A percentile compares a stretch with the other conserved stretches of the same genome.
Evolutionary conservation across 2,329 filamentous ascomycete genomes (phyloP).

Genomic region (Trichoderma oligosporum): DNA sequence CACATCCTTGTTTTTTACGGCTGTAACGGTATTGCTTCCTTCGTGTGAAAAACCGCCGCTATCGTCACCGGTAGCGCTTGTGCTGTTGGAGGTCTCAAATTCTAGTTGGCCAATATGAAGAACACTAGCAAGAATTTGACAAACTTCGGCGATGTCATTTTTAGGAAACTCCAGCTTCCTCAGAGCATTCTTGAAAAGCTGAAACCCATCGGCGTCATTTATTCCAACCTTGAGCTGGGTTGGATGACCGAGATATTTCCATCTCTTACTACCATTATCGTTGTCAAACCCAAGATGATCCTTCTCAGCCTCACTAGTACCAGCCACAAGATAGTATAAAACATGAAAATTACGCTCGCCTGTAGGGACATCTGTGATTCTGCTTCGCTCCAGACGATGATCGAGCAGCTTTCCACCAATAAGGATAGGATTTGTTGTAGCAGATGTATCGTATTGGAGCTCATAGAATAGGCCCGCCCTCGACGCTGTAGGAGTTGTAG

Average conservation of each 20-base stretch:
- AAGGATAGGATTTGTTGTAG: conserved; percentile 77
- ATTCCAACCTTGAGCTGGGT: conserved; percentile 96
- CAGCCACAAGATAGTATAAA: conserved; percentile 89
- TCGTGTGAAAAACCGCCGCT: conserved; percentile 96
- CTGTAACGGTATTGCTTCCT: conserved; percentile 78
- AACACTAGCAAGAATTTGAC: conserved; percentile 88
- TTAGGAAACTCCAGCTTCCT: conserved; percentile 91
- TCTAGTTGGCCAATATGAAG: conserved; percentile 97
- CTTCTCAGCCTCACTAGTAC: conserved; percentile 88
- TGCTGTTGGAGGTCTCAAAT: conserved; percentile 78
- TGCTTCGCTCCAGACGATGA: conserved; percentile 85
- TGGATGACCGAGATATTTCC: conserved; percentile 94
- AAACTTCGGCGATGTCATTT: conserved; percentile 92
- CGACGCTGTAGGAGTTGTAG: conserved; percentile 90
- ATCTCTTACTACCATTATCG: conserved; percentile 67
- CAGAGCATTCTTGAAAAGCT: conserved; percentile 94
- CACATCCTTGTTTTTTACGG: conserved; percentile 90
- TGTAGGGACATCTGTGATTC: conserved; percentile 86
- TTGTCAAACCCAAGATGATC: conserved; percentile 67
- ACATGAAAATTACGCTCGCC: conserved; percentile 96
- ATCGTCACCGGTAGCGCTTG: conserved; percentile 76
- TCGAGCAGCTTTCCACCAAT: conserved; percentile 94
- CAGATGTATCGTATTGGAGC: conserved; percentile 89
- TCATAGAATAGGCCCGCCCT: conserved; percentile 96
- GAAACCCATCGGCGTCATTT: conserved; percentile 92